A percentile compares a stretch with the other conserved stretches of the same genome.
Evolutionary conservation across 2,329 filamentous ascomycete genomes (phyloP).

Genomic region (Aspergillus aculeatinus): DNA sequence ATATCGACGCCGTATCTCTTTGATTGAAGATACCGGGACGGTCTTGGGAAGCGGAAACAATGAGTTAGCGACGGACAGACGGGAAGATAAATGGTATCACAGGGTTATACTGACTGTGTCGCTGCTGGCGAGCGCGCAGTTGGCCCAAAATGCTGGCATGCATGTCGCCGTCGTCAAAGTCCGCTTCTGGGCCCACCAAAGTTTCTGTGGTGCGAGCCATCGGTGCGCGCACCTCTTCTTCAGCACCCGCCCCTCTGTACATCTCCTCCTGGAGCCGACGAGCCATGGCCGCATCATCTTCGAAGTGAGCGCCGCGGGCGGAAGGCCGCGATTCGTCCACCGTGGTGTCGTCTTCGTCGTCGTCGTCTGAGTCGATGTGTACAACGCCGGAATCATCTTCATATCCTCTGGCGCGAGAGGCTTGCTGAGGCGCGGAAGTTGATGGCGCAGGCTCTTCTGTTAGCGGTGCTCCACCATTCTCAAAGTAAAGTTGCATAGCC

Average conservation of each 20-base stretch:
- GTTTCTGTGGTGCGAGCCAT: conserved; percentile 91
- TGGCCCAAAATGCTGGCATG: conserved; percentile 65
- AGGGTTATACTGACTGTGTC: conserved; percentile 33
- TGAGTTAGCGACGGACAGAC: not conserved
- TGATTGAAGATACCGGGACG: conserved; percentile 71
- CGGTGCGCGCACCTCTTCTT: conserved; percentile 76
- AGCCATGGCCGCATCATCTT: conserved; percentile 93
- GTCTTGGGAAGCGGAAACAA: conserved; percentile 25
- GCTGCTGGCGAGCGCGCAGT: conserved; percentile 51
- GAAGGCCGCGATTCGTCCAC: conserved; percentile 38
- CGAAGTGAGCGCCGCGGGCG: conserved; percentile 55
- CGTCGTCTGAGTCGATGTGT: conserved; percentile 72
- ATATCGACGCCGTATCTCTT: conserved; percentile 57
- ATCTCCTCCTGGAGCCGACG: conserved; percentile 88
- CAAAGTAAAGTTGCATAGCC: conserved; percentile 86
- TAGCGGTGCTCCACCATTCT: conserved; percentile 67
- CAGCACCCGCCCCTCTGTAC: conserved; percentile 59
- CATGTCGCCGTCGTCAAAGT: conserved; percentile 56
- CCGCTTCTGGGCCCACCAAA: conserved; percentile 70
- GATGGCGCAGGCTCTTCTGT: conserved; percentile 53
- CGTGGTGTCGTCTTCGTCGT: conserved; percentile 48
- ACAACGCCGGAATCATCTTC: conserved; percentile 64
- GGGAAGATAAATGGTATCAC: not conserved
- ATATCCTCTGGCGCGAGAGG: conserved; percentile 39
- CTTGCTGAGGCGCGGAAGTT: conserved; percentile 23